Percentiles rank a stretch among this genome's conserved stretches.
Conservation (phyloP, 495 filamentous ascomycete genomes). For the Neurospora sp. region DNA sequence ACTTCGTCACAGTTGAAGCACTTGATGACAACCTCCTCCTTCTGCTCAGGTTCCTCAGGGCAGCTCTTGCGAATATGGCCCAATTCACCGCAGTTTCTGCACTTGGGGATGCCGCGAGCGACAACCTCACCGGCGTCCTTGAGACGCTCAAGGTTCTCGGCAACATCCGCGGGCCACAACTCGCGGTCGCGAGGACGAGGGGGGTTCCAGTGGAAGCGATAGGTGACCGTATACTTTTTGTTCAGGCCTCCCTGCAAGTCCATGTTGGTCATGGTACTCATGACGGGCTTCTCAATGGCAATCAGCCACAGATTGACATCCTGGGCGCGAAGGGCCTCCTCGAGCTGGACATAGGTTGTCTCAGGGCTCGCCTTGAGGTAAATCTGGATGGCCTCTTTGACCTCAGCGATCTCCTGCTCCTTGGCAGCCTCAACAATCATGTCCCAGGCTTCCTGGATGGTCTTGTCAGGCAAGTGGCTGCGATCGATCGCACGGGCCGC, state of each 20-base stretch:
- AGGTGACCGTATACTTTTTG: conserved; percentile 64
- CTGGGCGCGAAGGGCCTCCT: conserved; percentile 59
- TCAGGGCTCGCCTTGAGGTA: conserved; percentile 66
- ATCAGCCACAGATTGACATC: conserved; percentile 60
- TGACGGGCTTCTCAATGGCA: conserved; percentile 55
- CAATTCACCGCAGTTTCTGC: conserved; percentile 60
- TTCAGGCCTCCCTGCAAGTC: conserved; percentile 73
- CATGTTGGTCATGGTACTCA: conserved; percentile 62
- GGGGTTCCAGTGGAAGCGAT: conserved; percentile 54
- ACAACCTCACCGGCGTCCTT: conserved; percentile 60
- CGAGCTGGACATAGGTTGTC: conserved; percentile 60
- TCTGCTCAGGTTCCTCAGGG: conserved; percentile 47
- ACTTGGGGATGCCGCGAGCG: conserved; percentile 57
- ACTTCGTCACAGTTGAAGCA: conserved; percentile 66
- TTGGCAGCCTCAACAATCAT: conserved; percentile 51
- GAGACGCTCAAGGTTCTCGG: conserved; percentile 69
- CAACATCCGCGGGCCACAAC: conserved; percentile 52
- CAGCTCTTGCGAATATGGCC: conserved; percentile 65
- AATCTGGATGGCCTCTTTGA: conserved; percentile 59
- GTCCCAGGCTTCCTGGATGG: conserved; percentile 61
- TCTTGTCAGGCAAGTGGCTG: conserved; percentile 44
- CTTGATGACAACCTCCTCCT: conserved; percentile 42
- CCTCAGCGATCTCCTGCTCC: conserved; percentile 59
- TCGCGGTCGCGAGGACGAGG: conserved; percentile 49
- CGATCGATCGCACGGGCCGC: conserved; percentile 59